Evolutionary conservation across 1,284 basidiomycete genomes (phyloP), one percentile per base, ranked within the genome.

Genomic region (Moesziomyces parantarcticus): DNA sequence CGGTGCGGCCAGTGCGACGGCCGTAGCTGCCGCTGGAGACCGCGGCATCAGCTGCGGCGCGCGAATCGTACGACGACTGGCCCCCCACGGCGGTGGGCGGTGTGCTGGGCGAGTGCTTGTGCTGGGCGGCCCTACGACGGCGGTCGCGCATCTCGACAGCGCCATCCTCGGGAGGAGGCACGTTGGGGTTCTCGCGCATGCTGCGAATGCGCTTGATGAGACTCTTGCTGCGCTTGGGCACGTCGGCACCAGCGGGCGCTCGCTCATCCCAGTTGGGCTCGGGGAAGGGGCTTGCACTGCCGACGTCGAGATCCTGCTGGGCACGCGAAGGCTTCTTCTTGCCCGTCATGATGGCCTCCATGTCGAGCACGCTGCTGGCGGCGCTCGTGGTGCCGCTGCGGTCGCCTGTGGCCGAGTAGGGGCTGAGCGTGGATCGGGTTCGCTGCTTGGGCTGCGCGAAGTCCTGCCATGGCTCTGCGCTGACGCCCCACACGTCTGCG

Each of bases 391-490:
- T 65, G n/a, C 77, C 75, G 46, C 67, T 70, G 42, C 58, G 61
- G 22, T 63, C 59, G 45, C 60, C 77, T 11, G 18, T 40, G 25
- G 51, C 54, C 22, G 54, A 57, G 62, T 75, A 72, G 5, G 76
- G 76, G 54, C 71, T 65, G 45, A 75, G 71, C 3, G 44, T 55
- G 40, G 64, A 68, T 11, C 63, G 63, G 32, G 44, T 48, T n/a
- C 50, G 56, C 9, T 68, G 48, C 34, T 74, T 69, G 18, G 80
- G 79, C 21, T 63, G 59, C 3, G 79, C 78, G 55, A 83, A 82
- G 53, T 83, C 81, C 51, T 82, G 80, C 81, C 81, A 83, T 14
- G 81, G 81, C 60, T 83, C 81, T 22, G 75, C 55, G 32, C 65
- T 67, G 39, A 80, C 77, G 46, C 81, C 81, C 78, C 80, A 82